Percentiles rank a stretch among this genome's conserved stretches.
phyloP scores from a whole-genome alignment of 768 basidiomycete genomes.

The Lentinula lateritia region DNA sequence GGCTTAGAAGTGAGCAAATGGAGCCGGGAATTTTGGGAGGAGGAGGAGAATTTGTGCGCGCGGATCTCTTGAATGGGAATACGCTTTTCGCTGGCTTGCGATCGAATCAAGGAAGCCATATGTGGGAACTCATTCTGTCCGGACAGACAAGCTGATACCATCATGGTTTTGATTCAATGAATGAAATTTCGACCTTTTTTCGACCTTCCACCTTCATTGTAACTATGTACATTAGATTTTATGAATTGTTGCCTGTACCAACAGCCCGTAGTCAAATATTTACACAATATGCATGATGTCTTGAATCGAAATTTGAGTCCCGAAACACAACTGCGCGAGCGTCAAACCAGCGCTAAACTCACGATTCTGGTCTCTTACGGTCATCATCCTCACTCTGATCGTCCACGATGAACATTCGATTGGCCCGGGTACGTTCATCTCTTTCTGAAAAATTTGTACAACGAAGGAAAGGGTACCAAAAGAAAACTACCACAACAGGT shows the following conservation, averaged over 20 bases:
- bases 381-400: constrained; percentile 10
- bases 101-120: neutral
- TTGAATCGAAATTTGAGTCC: no score
- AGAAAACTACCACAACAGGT: neutral
- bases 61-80: constrained; percentile 1
- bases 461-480: neutral
- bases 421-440: constrained; percentile 33
- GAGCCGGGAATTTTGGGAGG: neutral
- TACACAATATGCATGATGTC: no score
- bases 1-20: neutral
- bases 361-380: neutral
- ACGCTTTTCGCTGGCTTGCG: neutral
- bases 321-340: neutral
- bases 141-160: neutral
- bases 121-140: neutral
- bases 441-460: constrained; percentile 11
- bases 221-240: no score
- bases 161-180: neutral
- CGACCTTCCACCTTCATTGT: no score
- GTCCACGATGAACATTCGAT: constrained; percentile 42
- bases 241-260: no score
- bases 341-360: neutral
- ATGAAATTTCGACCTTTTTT: no score
- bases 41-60: neutral
- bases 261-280: no score